Evolutionary conservation across 805 yeast genomes (phyloP), one percentile per base, ranked within the genome.

Genomic region (Scheffersomyces spartinae): DNA sequence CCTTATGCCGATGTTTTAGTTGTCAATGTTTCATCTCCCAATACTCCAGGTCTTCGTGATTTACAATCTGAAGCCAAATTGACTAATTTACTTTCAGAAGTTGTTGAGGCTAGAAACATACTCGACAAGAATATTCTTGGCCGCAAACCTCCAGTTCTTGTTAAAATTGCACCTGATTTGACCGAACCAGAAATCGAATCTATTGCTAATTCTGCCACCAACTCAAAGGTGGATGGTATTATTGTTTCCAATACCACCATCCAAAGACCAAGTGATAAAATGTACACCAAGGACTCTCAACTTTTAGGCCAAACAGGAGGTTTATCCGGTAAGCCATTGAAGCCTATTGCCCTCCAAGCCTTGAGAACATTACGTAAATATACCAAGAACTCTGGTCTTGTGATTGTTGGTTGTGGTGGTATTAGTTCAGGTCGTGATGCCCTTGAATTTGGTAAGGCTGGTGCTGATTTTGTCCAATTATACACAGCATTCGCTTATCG

Each of bases 341-440:
- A 86, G 51, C 86, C 83, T 24, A 61, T 72, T 26, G 63, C 95
- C 2, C 57, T 88, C 31, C 56, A 71, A 34, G 91, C 94, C 0
- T 61, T 88, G 38, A 68, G 64, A 32, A 54, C 68, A 2, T 71
- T 88, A 39, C 73, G 91, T 30, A 75, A 80, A 39, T 67, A 80
- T 45, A 70, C 94, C 18, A 83, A 83, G 41, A 82, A 71, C 33
- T 67, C 79, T 1, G 64, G 72, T 27, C 51, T 85, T 35, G 80
- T 85, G 2, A 64, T 88, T 21, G 68, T 88, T 36, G 97, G 97
- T 17, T 85, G 95, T 54, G 97, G 97, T 30, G 97, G 97, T 37
- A 84, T 88, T 38, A 62, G 78, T n/a, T 55, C 63, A 13, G 97
- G 95, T 29, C 64, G 73, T 36, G 97, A 88, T 46, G 96, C 86